Base-by-base conservation (phyloP, 257 asterid genomes). In the Plantago major region DNA sequence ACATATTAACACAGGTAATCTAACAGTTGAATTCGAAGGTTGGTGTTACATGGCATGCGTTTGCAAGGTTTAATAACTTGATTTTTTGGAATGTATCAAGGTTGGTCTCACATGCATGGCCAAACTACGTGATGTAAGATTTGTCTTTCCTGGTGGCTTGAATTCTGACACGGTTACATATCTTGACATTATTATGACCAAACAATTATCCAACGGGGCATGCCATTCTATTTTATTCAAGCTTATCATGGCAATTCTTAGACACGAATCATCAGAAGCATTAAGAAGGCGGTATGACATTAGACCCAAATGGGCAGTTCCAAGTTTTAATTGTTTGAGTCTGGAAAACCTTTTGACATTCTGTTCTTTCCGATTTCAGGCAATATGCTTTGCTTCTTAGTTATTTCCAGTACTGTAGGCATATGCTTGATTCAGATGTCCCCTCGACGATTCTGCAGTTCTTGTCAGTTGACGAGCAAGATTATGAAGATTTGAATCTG, bases 101-200 rank as follows among this genome's bases (percentile, higher is more conserved):
- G 99, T 93, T 76, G 91, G 83, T 68, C 90, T 93, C 59, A 93
- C 99, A 61, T 89, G 97, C 85, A 89, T 93, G 95, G 96, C 99
- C 42, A 89, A 89, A 63, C 81, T 93, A 50, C 96, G 97, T 30
- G 95, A 89, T 68, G 95, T 86, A 63, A 75, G 95, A 67, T 93
- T 86, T 76, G 77, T 78, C 45, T 75, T 82, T 74, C 90, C 93
- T 50, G 79, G 89, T 73, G 89, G 83, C 77, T 52, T 84, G 40
- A 77, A 79, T 64, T 81, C 88, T n/a, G 97, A 89, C 59, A 79
- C 86, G 1, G 78, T 89, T 57, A 76, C 88, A 17, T 80, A 77
- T 73, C 86, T 93, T 64, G 97, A 93, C 77, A 74, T 93, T 70
- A 74, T 85, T 60, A 73, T 82, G 86, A 75, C 87, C 49, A 85